Base-by-base conservation (phyloP, 1,139 yeast species). In the Taiozyma sp. region DNA sequence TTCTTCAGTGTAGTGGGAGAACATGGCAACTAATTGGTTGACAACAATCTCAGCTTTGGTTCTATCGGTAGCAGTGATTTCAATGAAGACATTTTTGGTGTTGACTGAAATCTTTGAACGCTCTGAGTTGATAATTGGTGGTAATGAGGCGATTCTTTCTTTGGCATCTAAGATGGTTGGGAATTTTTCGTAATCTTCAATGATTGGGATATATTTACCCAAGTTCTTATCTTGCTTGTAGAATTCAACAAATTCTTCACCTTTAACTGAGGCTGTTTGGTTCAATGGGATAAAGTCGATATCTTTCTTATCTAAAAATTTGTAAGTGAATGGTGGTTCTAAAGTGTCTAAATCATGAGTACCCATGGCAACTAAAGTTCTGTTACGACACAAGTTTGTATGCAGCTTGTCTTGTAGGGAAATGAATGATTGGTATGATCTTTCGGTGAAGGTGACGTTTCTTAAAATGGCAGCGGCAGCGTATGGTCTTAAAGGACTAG, bases 321-420 rank as follows among this genome's bases (percentile, higher is more conserved):
- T 90, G 74, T 90, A 95, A 51, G 92, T 83, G 74, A 91, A 89
- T 51, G 97, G 97, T 28, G 93, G 90, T 45, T 80, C 70, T 60
- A 93, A 74, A 48, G 87, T 81, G 68, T 89, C 96, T 56, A 87
- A 75, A 72, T 95, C 98, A 68, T 95, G 99, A 53, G 99, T 95
- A 63, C 99, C 99, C 77, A 92, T 91, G 53, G 99, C 98, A 50
- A 93, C 99, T 64, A 95, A 80, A 44, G 97, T 86, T 77, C 99
- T 87, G 72, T 92, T 88, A 76, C 99, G 92, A 72, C 99, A 93
- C 66, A 95, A 76, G 70, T 95, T 95, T 55, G 96, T 78, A 73
- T 95, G 99, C 60, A 95, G 78, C 72, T 95, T 95, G 70, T 95
- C 99, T 73, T 95, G 99, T 62, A 95, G 77, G 32, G 96, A 86